Evolutionary conservation across 495 filamentous ascomycete species (phyloP), one percentile per base, ranked within the genome.

Genomic region (Corynascus novoguineensis): DNA sequence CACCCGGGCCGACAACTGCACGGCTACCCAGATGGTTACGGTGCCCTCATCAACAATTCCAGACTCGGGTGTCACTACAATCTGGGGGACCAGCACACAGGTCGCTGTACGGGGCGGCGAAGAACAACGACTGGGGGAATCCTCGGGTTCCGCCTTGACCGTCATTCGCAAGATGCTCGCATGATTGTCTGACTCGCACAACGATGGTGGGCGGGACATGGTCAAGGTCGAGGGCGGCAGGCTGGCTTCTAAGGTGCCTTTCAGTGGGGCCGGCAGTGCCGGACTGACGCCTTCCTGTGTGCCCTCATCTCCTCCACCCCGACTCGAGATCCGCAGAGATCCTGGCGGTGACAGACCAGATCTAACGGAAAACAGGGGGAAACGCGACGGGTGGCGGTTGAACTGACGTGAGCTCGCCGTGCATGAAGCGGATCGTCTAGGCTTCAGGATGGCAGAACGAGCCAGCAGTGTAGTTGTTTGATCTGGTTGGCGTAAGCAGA

Each of bases 31-130:
- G 7, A 81, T 32, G 31, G 42, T 64, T 31, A 61, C 62, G 28
- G 52, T 58, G 7, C 55, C 65, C 15, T 67, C 63, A 24, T 73
- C 63, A 1, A 77, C 57, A n/a, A 69, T 68, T 9, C 80, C 77
- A 68, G 69, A 70, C 51, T 83, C 84, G 0, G 83, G 80, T 4
- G 69, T 82, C 28, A 78, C 71, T 1, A 66, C 61, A 22, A 78
- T 71, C 15, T 71, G 60, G 12, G 71, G 77, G 29, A 70, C 64
- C 17, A 79, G 67, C 8, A 77, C 53, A 24, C 66, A 68, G 0
- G 68, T 67, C 17, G 70, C 68, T 14, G 31, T 32, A 15, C 37
- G 24, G 24, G 14, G n/a, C 14, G 29, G 9, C 15, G n/a, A 34
- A 4, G 22, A 24, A 22, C 10, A 12, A 21, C 28, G 24, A 40